Conservation (phyloP, 1,284 basidiomycete species). For the Tylopilus sp. region DNA sequence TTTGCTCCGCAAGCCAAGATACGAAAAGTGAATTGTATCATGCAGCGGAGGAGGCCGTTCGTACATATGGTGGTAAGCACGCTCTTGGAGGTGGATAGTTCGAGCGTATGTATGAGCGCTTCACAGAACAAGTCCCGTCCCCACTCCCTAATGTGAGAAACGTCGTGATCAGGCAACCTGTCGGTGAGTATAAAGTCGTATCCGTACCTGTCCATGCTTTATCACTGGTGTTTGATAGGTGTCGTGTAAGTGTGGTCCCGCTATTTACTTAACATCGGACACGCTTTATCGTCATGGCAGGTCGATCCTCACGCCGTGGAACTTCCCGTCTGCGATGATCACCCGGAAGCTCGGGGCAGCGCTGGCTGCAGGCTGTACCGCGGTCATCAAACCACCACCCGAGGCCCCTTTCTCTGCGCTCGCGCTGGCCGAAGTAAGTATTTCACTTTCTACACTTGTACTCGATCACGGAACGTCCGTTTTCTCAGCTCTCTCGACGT, state of each 20-base stretch:
- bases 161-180: slow-evolving; percentile 90
- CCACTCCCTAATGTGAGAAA: slow-evolving; percentile 71
- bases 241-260: slow-evolving; percentile 47
- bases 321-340: slow-evolving; percentile 94
- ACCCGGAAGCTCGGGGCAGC: slow-evolving; percentile 86
- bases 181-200: slow-evolving; percentile 52
- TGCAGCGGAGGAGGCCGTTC: slow-evolving; percentile 80
- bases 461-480: background rate
- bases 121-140: slow-evolving; percentile 76
- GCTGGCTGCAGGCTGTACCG: slow-evolving; percentile 92
- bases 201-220: background rate
- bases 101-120: slow-evolving; percentile 1
- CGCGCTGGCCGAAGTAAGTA: slow-evolving; percentile 72
- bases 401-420: slow-evolving; percentile 95
- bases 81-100: background rate
- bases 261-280: background rate
- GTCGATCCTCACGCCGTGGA: slow-evolving; percentile 80
- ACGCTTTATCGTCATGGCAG: slow-evolving; percentile 35
- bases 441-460: background rate
- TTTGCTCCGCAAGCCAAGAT: background rate
- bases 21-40: background rate
- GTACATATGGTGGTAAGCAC: slow-evolving; percentile 69
- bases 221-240: slow-evolving; percentile 34
- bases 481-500: slow-evolving; percentile 65
- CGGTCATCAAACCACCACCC: slow-evolving; percentile 91